Conservation (phyloP, 805 yeast species). For the Lachancea waltii region DNA sequence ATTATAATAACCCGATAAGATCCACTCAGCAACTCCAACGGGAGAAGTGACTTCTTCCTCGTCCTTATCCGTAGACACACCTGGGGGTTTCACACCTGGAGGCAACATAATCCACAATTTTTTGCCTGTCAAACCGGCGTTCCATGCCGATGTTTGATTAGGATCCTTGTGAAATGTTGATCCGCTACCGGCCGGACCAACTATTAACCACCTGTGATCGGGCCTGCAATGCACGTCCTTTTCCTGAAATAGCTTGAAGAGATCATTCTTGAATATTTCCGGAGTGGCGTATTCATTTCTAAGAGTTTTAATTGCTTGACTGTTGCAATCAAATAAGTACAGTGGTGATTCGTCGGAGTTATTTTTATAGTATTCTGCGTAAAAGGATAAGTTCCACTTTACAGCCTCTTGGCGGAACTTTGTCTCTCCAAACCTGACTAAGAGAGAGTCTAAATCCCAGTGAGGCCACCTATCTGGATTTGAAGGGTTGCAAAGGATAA, state of each 20-base stretch:
- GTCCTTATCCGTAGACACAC: conserved; percentile 66
- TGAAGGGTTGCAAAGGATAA: conserved; percentile 40
- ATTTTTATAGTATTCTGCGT: conserved; percentile 49
- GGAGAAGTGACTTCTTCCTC: conserved; percentile 91
- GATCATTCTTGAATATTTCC: conserved; percentile 48
- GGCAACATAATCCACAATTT: conserved; percentile 90
- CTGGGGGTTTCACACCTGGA: conserved; percentile 72
- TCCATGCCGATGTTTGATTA: conserved; percentile 88
- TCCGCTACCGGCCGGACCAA: conserved; percentile 78
- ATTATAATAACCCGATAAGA: conserved; percentile 70
- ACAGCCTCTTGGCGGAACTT: conserved; percentile 81
- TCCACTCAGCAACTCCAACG: conserved; percentile 91
- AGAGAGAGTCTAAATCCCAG: conserved; percentile 51
- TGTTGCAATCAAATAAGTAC: conserved; percentile 77
- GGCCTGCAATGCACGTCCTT: conserved; percentile 53
- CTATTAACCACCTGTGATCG: conserved; percentile 86
- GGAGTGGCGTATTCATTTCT: conserved; percentile 52
- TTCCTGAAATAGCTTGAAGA: conserved; percentile 46
- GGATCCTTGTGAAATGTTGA: conserved; percentile 94
- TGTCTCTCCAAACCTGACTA: conserved; percentile 49
- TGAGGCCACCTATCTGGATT: conserved; percentile 48
- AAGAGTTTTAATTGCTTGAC: conserved; percentile 56
- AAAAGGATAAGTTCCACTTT: conserved; percentile 63
- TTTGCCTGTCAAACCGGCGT: conserved; percentile 63
- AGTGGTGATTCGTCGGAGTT: conserved; percentile 81